These are phyloP conservation scores for Marchantia paleacea DNA, from an alignment of 225 moss, liverwort and hornwort genomes.

Conservation along the genomic window DNA sequence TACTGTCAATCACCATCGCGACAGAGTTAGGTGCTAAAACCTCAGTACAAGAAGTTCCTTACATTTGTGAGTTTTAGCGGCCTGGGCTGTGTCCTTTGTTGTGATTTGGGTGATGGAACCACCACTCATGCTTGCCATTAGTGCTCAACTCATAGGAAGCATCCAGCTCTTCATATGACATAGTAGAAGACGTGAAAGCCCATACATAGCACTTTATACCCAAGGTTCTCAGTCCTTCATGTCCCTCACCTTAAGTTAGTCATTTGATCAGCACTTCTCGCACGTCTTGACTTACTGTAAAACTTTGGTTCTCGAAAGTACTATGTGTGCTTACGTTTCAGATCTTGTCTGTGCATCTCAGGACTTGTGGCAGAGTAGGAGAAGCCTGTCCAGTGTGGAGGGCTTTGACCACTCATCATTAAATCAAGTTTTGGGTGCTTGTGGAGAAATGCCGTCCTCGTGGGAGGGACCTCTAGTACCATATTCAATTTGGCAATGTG, in stretches of 20 bases:
- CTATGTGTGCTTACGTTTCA: too few species aligned
- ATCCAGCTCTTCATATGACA: too few species aligned
- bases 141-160: not conserved
- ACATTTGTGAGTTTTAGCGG: not conserved
- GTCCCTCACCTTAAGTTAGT: too few species aligned
- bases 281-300: too few species aligned
- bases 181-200: too few species aligned
- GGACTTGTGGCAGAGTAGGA: conserved; percentile 86
- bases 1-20: too few species aligned
- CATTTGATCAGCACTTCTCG: too few species aligned
- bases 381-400: conserved; percentile 55
- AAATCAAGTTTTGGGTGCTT: conserved; percentile 70
- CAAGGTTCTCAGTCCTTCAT: too few species aligned
- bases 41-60: not conserved
- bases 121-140: not conserved
- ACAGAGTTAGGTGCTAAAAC: not conserved
- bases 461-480: conserved; percentile 69
- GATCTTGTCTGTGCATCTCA: conserved; percentile 13
- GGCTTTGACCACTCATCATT: conserved; percentile 71
- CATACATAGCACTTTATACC: too few species aligned
- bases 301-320: too few species aligned
- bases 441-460: conserved; percentile 54
- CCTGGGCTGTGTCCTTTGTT: not conserved
- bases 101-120: not conserved
- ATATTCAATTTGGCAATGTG: conserved; percentile 82